Percentiles rank a stretch among this genome's conserved stretches.
These are phyloP conservation scores for Aristolochia californica DNA, from an alignment of 164 flowering plant genomes.

Conservation along the genomic window DNA sequence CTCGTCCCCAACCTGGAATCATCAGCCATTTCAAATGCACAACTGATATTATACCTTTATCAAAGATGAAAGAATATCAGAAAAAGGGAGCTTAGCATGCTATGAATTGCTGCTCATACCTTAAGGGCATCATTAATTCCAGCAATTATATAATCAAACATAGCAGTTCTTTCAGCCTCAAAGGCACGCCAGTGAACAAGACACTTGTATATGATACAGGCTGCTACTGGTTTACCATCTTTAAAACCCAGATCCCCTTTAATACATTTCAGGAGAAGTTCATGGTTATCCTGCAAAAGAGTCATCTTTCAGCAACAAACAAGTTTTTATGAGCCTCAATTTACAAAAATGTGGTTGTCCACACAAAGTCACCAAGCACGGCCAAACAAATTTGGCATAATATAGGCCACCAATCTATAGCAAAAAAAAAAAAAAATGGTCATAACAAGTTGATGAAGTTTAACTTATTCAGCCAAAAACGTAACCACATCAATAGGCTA, in stretches of 20 bases:
- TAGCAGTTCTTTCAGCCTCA: slow-evolving; percentile 87
- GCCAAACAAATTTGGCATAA: too few relatives aligned
- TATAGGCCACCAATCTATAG: too few relatives aligned
- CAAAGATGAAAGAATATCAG: too few relatives aligned
- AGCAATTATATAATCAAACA: slow-evolving; percentile 75
- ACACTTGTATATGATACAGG: slow-evolving; percentile 75
- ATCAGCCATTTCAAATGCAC: background rate
- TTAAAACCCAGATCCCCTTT: slow-evolving; percentile 74
- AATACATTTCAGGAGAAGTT: slow-evolving; percentile 70
- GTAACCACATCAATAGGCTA: too few relatives aligned
- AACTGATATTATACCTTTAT: background rate
- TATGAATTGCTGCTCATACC: slow-evolving; percentile 24
- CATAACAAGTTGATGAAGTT: too few relatives aligned
- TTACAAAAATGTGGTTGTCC: too few relatives aligned
- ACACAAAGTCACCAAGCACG: too few relatives aligned
- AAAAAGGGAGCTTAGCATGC: too few relatives aligned
- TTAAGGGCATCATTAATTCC: slow-evolving; percentile 66
- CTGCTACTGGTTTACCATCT: slow-evolving; percentile 85
- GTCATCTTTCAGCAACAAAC: background rate
- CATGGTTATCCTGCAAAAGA: slow-evolving; percentile 66
- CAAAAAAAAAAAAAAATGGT: too few relatives aligned
- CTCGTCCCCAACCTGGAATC: slow-evolving; percentile 69
- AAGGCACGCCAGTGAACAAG: slow-evolving; percentile 89
- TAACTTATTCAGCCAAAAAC: too few relatives aligned
- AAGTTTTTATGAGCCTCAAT: too few relatives aligned